Conservation (phyloP, 1,284 basidiomycete species). For the Cryptococcus maquisensis region DNA sequence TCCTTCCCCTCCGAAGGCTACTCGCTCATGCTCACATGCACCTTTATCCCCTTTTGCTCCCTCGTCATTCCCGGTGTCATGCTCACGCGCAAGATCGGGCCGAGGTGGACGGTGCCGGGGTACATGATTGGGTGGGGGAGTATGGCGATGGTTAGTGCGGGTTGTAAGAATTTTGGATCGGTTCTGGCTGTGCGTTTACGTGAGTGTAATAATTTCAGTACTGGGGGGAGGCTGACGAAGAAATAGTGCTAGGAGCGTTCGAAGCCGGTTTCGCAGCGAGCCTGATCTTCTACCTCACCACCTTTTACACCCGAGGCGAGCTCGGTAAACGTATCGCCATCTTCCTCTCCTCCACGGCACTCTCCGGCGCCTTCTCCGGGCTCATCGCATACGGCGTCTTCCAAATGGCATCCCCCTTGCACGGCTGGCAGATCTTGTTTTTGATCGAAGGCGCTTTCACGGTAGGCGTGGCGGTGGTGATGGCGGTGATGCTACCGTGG, state of each 20-base stretch:
- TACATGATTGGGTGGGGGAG: conserved; percentile 26
- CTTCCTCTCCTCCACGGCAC: conserved; percentile 21
- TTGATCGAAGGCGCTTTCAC: conserved; percentile 29
- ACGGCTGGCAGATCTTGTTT: conserved; percentile 31
- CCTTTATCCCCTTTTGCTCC: conserved; percentile 20
- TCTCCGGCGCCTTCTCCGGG: conserved; percentile 24
- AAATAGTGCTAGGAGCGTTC: conserved; percentile 16
- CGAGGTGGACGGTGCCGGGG: conserved; percentile 23
- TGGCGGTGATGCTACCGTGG: conserved; percentile 15
- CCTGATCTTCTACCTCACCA: conserved; percentile 21
- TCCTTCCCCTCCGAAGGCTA: conserved; percentile 28
- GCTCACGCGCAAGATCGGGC: conserved; percentile 25
- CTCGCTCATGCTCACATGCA: conserved; percentile 17
- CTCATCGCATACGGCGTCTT: conserved; percentile 27
- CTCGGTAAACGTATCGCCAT: conserved; percentile 17
- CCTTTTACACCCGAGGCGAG: conserved; percentile 23
- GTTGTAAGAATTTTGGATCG: conserved; percentile 17
- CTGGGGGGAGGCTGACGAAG: background rate
- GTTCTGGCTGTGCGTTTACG: conserved; percentile 18
- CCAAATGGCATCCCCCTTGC: conserved; percentile 21
- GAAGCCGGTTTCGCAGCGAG: conserved; percentile 25
- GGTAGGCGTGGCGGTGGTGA: conserved; percentile 17
- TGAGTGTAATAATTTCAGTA: conserved; percentile 5
- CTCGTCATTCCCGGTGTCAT: conserved; percentile 22
- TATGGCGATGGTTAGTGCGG: conserved; percentile 25